phyloP scores from a whole-genome alignment of 768 basidiomycete genomes.

The Xerocomellus chrysenteron region DNA sequence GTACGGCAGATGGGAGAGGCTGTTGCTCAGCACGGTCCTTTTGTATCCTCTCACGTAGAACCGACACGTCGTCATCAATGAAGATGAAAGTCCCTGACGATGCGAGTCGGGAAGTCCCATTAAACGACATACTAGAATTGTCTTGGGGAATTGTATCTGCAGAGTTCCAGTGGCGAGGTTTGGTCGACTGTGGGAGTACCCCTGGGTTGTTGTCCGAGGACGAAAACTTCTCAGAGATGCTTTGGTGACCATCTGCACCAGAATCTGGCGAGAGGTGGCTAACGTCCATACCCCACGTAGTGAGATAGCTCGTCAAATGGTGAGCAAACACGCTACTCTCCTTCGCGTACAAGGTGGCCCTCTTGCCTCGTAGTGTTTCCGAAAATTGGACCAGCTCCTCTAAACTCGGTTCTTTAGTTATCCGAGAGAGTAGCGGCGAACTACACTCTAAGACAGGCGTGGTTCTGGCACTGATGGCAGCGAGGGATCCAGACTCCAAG shows the following conservation, averaged over 20 bases:
- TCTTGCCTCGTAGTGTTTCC: conserved; percentile 79
- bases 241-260: conserved; percentile 43
- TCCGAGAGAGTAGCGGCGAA: conserved; percentile 45
- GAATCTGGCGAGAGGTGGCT: conserved; percentile 69
- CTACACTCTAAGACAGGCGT: conserved; percentile 46
- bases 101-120: conserved; percentile 25
- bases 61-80: conserved; percentile 88
- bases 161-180: conserved; percentile 23
- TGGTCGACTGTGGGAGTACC: conserved; percentile 10
- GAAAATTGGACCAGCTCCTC: conserved; percentile 78
- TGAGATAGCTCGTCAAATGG: conserved; percentile 89
- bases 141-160: conserved; percentile 23
- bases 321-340: conserved; percentile 88
- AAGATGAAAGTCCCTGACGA: conserved; percentile 65
- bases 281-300: conserved; percentile 94
- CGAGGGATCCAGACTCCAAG: conserved; percentile 57
- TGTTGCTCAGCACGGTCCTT: conserved; percentile 59
- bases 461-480: conserved; percentile 40
- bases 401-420: conserved; percentile 72
- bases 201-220: conserved; percentile 9
- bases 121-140: conserved; percentile 14
- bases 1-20: conserved; percentile 37
- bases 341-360: conserved; percentile 80
- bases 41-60: conserved; percentile 73
- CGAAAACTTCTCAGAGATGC: conserved; percentile 14